Base-by-base conservation (phyloP, 179 eudicot genomes). In the Beta lomatogona region DNA sequence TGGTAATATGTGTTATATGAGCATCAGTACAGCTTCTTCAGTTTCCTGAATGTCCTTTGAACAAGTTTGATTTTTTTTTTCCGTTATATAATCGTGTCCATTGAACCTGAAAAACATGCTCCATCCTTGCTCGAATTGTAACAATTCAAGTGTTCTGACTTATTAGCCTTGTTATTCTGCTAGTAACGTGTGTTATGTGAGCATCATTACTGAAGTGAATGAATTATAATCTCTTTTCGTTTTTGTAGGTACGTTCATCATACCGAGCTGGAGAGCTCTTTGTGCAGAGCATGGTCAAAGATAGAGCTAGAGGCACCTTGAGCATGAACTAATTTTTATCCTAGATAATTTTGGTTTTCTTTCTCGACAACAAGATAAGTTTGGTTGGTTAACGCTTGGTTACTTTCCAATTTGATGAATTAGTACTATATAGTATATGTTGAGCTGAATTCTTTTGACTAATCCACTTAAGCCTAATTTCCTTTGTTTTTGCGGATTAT, bases 201-300 rank as follows among this genome's bases (percentile, higher is more conserved):
- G 21, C 13, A 21, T 21, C 13, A 21, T 36, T 22, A 4, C 16
- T 22, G 4, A 44, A 52, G 19, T 11, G 9, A 22, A 25, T 6
- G 44, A 46, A 57, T 71, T 41, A 77, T 10, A 21, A 46, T 64
- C 9, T 46, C 19, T 6, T 69, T 80, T 61, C 65, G 31, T 45
- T 41, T 53, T 72, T 82, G 41, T 77, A 95, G 98, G 99, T 96
- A 36, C 96, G 99, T 80, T 96, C 99, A 73, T 96, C 99, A 4
- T 96, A 92, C 66, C 90, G 97, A 78, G 99, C 98, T 77, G 98
- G 99, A 58, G 99, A 96, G 88, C 96, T 96, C 28, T 96, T 96
- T 88, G 98, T 96, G 31, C 85, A 94, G 83, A 89, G 92, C 4
- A 94, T 94, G 91, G 97, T 96, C 79, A 92, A 91, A 82, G 92